phyloP scores from a whole-genome alignment of 2,329 filamentous ascomycete species.

The Raffaelea deltoideospora region DNA sequence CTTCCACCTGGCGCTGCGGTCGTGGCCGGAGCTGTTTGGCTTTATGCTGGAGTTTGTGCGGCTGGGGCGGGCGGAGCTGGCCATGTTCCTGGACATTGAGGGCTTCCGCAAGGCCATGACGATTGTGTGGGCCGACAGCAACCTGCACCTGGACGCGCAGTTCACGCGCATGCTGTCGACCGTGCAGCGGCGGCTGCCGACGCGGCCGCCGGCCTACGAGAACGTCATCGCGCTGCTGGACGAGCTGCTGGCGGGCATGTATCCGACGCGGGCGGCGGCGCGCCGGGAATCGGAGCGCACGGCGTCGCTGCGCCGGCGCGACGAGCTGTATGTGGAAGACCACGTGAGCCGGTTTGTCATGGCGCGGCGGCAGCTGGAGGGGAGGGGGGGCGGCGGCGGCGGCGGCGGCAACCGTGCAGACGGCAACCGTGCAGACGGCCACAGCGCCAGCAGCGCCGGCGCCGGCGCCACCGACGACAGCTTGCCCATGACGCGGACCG shows the following conservation, averaged over 20 bases:
- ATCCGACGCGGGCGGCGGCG: constrained; percentile 3
- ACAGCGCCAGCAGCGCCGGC: background rate
- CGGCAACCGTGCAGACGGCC: background rate
- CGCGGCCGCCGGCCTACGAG: constrained; percentile 37
- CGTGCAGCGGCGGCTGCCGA: constrained; percentile 32
- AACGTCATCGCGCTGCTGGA: constrained; percentile 35
- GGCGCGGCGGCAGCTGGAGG: background rate
- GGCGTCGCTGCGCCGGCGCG: constrained; percentile 5
- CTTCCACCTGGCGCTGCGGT: constrained; percentile 46
- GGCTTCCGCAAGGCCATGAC: constrained; percentile 44
- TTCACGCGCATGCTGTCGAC: constrained; percentile 39
- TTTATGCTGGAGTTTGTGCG: constrained; percentile 52
- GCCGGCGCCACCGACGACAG: constrained; percentile 8
- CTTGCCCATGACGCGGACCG: constrained; percentile 9
- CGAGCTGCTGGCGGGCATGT: constrained; percentile 26
- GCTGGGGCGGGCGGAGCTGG: constrained; percentile 43
- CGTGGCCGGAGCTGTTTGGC: constrained; percentile 66
- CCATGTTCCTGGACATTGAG: constrained; percentile 41
- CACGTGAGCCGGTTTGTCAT: constrained; percentile 10
- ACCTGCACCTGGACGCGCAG: constrained; percentile 33
- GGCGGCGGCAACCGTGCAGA: background rate
- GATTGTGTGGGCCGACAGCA: constrained; percentile 44
- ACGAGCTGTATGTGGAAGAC: constrained; percentile 23
- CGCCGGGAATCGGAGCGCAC: no score
- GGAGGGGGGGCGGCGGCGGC: background rate